Percentiles rank a stretch among this genome's conserved stretches.
Evolutionary conservation across 768 basidiomycete species (phyloP).

Genomic region (Lactarius evosmus): DNA sequence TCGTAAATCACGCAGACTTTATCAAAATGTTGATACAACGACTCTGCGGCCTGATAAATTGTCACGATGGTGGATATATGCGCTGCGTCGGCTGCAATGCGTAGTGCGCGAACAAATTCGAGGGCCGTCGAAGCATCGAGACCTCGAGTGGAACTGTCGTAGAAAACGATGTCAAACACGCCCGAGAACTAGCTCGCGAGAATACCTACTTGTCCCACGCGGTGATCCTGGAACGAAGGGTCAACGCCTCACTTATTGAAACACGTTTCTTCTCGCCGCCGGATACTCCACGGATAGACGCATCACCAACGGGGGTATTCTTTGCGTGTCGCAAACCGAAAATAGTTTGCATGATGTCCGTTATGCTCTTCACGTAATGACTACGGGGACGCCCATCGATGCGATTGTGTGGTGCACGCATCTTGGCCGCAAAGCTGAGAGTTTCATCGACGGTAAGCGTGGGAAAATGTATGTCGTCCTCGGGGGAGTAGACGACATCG

Average conservation of each 20-base stretch:
- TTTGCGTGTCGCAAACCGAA: constrained; percentile 74
- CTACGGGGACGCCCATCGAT: constrained; percentile 43
- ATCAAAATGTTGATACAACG: constrained; percentile 63
- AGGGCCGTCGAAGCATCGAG: constrained; percentile 56
- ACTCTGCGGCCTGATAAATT: constrained; percentile 81
- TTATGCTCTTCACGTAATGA: constrained; percentile 42
- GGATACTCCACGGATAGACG: constrained; percentile 66
- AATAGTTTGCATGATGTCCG: constrained; percentile 57
- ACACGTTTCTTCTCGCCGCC: constrained; percentile 80
- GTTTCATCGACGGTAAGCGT: constrained; percentile 79
- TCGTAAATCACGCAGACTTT: constrained; percentile 79
- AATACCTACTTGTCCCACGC: constrained; percentile 70
- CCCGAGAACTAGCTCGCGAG: neutral
- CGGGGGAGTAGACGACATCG: constrained; percentile 77
- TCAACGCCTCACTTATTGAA: constrained; percentile 70
- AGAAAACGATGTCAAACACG: neutral
- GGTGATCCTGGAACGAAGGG: constrained; percentile 56
- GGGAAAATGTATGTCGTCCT: constrained; percentile 85
- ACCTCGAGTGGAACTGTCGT: constrained; percentile 46
- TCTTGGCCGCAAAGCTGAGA: constrained; percentile 63
- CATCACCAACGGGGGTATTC: constrained; percentile 76
- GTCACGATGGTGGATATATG: constrained; percentile 64
- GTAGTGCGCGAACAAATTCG: constrained; percentile 56
- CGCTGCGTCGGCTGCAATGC: constrained; percentile 50
- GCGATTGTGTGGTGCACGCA: constrained; percentile 61